These are phyloP conservation scores for Pseudocercospora fijiensis DNA, from an alignment of 2,329 filamentous ascomycete genomes.

Conservation along the genomic window DNA sequence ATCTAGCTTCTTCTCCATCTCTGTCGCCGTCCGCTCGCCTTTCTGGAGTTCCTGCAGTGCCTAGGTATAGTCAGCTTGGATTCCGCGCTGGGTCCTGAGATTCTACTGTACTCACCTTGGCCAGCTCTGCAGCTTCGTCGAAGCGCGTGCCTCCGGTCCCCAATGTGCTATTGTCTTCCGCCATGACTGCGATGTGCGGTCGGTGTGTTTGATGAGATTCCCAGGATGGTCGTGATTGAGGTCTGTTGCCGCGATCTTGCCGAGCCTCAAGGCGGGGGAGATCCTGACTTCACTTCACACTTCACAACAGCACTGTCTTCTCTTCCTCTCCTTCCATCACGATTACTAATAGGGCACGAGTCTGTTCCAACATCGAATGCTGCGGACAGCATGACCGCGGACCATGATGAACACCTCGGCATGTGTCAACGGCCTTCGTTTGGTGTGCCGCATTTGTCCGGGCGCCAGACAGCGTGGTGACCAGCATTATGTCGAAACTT, in stretches of 20 bases:
- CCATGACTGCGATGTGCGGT: background rate
- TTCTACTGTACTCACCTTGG: background rate
- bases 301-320: background rate
- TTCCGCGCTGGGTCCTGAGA: background rate
- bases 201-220: background rate
- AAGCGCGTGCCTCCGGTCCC: background rate
- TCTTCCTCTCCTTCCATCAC: background rate
- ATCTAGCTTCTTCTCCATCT: constrained; percentile 55
- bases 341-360: background rate
- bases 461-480: background rate
- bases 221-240: background rate
- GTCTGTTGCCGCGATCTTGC: background rate
- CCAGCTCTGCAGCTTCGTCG: background rate
- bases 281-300: background rate
- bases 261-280: background rate
- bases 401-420: too few species aligned
- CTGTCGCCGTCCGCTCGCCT: constrained; percentile 57
- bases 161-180: background rate
- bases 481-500: background rate
- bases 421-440: too few species aligned
- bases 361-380: background rate
- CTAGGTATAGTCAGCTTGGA: constrained; percentile 33
- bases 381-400: background rate
- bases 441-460: too few species aligned
- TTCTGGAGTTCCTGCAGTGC: constrained; percentile 53